A percentile compares a stretch with the other conserved stretches of the same genome.
Conservation (phyloP, 257 asterid species). For the Euphrasia confusa region DNA sequence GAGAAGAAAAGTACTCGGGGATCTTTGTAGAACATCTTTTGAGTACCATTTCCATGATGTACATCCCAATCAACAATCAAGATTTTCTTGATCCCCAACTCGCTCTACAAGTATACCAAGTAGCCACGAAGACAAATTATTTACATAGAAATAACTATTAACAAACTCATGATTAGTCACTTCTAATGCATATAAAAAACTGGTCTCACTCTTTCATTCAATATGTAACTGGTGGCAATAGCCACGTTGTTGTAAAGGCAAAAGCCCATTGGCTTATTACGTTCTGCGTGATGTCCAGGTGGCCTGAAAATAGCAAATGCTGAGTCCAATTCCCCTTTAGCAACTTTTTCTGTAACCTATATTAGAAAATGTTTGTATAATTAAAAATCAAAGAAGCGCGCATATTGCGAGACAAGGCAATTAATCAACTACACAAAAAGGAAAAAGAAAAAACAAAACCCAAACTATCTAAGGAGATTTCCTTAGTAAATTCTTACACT, state of each 20-base stretch:
- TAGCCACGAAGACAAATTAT: constrained; percentile 15
- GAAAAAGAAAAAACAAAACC: constrained; percentile 1
- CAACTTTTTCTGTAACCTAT: constrained; percentile 86
- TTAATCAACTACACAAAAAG: neutral
- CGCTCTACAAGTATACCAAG: constrained; percentile 41
- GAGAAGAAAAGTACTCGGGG: constrained; percentile 93
- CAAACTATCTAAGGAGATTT: constrained; percentile 10
- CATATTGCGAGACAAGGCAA: neutral
- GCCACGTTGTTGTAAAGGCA: constrained; percentile 90
- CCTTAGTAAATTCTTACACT: neutral
- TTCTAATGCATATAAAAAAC: constrained; percentile 19
- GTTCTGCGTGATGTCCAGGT: constrained; percentile 98
- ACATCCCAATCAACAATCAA: constrained; percentile 99
- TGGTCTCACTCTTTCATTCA: constrained; percentile 73
- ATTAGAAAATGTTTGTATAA: constrained; percentile 6
- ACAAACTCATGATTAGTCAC: constrained; percentile 17
- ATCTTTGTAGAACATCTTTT: constrained; percentile 80
- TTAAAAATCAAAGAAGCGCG: neutral
- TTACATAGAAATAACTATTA: constrained; percentile 1
- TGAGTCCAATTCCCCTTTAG: constrained; percentile 74
- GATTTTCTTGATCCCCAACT: constrained; percentile 72
- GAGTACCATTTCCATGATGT: constrained; percentile 99
- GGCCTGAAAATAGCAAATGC: constrained; percentile 93
- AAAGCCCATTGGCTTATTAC: constrained; percentile 86
- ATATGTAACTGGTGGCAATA: constrained; percentile 66